A percentile compares a stretch with the other conserved stretches of the same genome.
These are phyloP conservation scores for Euphrasia confusa DNA, from an alignment of 257 asterid genomes.

Conservation along the genomic window DNA sequence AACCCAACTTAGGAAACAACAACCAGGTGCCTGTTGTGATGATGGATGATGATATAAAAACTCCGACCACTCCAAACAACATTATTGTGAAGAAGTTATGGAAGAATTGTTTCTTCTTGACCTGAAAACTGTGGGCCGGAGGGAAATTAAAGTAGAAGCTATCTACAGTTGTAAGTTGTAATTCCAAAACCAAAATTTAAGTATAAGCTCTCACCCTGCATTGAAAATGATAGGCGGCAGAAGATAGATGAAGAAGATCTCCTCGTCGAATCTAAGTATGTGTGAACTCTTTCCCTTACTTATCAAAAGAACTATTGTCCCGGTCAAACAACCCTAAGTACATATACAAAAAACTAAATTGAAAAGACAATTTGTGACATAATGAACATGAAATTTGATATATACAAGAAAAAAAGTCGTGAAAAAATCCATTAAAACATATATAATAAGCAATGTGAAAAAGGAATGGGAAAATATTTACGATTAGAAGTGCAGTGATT, in stretches of 20 bases:
- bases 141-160: not conserved
- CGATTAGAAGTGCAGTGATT: slow-evolving; percentile 2
- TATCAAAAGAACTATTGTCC: slow-evolving; percentile 56
- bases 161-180: slow-evolving; percentile 10
- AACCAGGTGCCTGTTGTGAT: slow-evolving; percentile 69
- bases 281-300: slow-evolving; percentile 83
- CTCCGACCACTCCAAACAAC: slow-evolving; percentile 90
- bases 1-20: slow-evolving; percentile 58
- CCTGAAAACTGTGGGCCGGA: slow-evolving; percentile 80
- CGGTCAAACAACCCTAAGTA: slow-evolving; percentile 55
- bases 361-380: not conserved
- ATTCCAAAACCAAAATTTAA: too few species aligned
- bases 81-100: slow-evolving; percentile 88
- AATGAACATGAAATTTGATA: not conserved
- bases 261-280: slow-evolving; percentile 80
- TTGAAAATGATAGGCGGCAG: slow-evolving; percentile 91
- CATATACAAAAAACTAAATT: not conserved
- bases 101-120: slow-evolving; percentile 95
- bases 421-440: not conserved
- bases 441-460: not conserved
- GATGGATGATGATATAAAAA: slow-evolving; percentile 67
- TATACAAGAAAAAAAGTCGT: too few species aligned
- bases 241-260: slow-evolving; percentile 81
- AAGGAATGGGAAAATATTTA: not conserved
- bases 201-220: slow-evolving; percentile 98